Conservation (phyloP, 192 early-diverging fungal species). For the Rhizophlyctis rosea region DNA sequence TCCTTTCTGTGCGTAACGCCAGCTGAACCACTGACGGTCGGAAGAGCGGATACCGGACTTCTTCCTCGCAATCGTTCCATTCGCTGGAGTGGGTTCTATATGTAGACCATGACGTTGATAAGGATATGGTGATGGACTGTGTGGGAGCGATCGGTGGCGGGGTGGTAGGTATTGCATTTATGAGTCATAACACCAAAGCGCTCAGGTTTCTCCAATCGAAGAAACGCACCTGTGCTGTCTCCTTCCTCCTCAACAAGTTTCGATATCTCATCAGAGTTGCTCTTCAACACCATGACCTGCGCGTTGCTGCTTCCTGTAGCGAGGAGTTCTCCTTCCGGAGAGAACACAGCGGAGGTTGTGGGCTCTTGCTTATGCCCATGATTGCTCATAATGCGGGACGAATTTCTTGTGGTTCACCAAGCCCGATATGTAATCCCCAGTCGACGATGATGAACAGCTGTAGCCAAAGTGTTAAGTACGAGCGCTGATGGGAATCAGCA, state of each 20-base stretch:
- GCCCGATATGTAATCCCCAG: too few species aligned
- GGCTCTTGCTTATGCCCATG: conserved; percentile 59
- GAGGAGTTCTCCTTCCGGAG: conserved; percentile 52
- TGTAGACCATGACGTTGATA: conserved; percentile 5
- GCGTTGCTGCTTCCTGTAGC: conserved; percentile 56
- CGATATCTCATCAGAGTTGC: conserved; percentile 44
- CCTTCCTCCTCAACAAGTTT: conserved; percentile 13
- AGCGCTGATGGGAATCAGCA: too few species aligned
- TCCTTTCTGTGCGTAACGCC: background rate
- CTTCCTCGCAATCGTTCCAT: too few species aligned
- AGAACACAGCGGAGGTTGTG: conserved; percentile 54
- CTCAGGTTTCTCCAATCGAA: too few species aligned
- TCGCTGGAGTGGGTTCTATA: conserved; percentile 7
- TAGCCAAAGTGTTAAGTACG: too few species aligned
- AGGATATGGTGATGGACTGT: background rate
- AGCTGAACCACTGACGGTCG: background rate
- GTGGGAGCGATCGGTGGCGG: too few species aligned
- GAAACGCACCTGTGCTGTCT: too few species aligned
- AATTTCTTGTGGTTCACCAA: too few species aligned
- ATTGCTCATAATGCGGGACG: too few species aligned
- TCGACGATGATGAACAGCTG: too few species aligned
- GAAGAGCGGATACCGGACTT: background rate
- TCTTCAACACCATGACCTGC: conserved; percentile 61
- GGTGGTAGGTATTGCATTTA: too few species aligned
- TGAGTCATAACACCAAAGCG: too few species aligned